Evolutionary conservation across 1,284 basidiomycete species (phyloP).

Genomic region (Pyrrhoderma lamaoense): DNA sequence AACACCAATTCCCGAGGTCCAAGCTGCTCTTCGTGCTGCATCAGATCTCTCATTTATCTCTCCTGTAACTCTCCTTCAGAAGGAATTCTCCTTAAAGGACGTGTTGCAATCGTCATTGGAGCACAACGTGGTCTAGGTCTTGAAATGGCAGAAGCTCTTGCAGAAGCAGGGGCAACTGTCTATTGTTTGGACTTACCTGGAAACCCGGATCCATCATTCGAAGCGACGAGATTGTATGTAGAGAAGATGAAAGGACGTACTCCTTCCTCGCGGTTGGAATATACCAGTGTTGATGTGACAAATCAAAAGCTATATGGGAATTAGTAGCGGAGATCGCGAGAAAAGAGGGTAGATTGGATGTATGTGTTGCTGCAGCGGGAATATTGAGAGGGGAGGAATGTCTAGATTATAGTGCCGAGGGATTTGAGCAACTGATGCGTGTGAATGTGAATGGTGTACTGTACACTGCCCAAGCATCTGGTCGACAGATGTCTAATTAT

Average conservation of each 20-base stretch:
- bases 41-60: slow-evolving; percentile 28
- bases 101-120: slow-evolving; percentile 72
- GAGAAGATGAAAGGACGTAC: slow-evolving; percentile 33
- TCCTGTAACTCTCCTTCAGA: slow-evolving; percentile 49
- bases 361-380: slow-evolving; percentile 73
- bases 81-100: slow-evolving; percentile 71
- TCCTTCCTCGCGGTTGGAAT: slow-evolving; percentile 47
- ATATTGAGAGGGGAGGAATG: slow-evolving; percentile 61
- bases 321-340: slow-evolving; percentile 55
- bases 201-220: slow-evolving; percentile 62
- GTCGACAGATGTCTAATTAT: slow-evolving; percentile 68
- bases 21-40: slow-evolving; percentile 44
- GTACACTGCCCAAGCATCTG: slow-evolving; percentile 74
- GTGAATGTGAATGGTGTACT: slow-evolving; percentile 75
- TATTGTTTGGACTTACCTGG: slow-evolving; percentile 71
- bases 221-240: slow-evolving; percentile 46
- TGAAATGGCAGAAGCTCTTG: slow-evolving; percentile 71
- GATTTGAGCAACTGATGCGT: slow-evolving; percentile 58
- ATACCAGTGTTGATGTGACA: slow-evolving; percentile 57
- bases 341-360: slow-evolving; percentile 58
- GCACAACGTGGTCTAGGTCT: slow-evolving; percentile 78
- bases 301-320: slow-evolving; percentile 54
- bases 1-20: slow-evolving; percentile 43
- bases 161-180: slow-evolving; percentile 72
- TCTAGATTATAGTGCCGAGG: slow-evolving; percentile 59